phyloP scores from a whole-genome alignment of 2,329 filamentous ascomycete genomes.

The Seiridium cupressi region DNA sequence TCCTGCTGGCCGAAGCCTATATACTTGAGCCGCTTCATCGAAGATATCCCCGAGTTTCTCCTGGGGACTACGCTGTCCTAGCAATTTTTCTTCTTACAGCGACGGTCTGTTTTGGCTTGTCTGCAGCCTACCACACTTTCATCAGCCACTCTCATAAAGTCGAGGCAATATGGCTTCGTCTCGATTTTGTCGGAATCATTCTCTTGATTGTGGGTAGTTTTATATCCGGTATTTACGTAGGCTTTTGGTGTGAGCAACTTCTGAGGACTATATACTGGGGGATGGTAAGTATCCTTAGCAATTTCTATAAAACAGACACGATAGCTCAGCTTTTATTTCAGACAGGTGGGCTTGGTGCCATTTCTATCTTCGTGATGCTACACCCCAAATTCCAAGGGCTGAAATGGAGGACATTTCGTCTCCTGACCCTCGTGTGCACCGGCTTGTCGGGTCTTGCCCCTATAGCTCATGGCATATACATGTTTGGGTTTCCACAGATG shows the following conservation, averaged over 20 bases:
- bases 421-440: constrained; percentile 34
- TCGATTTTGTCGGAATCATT: constrained; percentile 37
- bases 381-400: constrained; percentile 32
- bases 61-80: constrained; percentile 36
- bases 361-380: constrained; percentile 33
- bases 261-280: constrained; percentile 31
- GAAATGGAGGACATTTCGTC: constrained; percentile 33
- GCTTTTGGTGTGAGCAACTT: constrained; percentile 35
- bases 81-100: constrained; percentile 35
- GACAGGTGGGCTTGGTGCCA: constrained; percentile 30
- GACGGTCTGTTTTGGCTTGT: constrained; percentile 33
- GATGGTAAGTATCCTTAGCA: constrained; percentile 26
- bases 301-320: background rate
- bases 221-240: constrained; percentile 36
- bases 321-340: constrained; percentile 13
- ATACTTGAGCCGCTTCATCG: constrained; percentile 18
- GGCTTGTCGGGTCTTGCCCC: constrained; percentile 37
- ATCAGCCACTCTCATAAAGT: constrained; percentile 34
- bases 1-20: constrained; percentile 27
- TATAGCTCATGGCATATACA: constrained; percentile 33
- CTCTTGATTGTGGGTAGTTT: constrained; percentile 36
- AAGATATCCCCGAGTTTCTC: constrained; percentile 9
- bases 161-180: constrained; percentile 32
- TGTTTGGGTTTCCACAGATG: constrained; percentile 36
- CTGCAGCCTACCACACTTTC: constrained; percentile 37